Conservation (phyloP, 352 stramenopile species). For the Globisporangium cylindrosporum region DNA sequence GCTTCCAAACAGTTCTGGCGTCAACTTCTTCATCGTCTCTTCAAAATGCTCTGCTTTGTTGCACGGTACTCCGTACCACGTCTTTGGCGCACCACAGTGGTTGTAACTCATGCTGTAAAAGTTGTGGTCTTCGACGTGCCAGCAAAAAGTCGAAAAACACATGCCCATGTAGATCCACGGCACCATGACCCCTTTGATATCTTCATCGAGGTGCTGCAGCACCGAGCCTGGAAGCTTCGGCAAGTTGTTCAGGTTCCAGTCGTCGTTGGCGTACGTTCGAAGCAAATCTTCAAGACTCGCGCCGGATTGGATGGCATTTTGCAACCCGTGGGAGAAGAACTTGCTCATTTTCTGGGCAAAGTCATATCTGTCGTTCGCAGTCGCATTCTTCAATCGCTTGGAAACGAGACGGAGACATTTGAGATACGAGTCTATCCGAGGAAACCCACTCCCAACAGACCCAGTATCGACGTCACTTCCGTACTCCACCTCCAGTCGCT, state of each 20-base stretch:
- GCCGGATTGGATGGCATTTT: conserved; percentile 20
- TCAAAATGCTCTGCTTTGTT: conserved; percentile 90
- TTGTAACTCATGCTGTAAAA: conserved; percentile 99
- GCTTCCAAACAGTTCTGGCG: conserved; percentile 93
- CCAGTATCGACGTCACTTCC: conserved; percentile 91
- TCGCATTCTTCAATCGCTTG: conserved; percentile 55
- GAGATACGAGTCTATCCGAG: conserved; percentile 48
- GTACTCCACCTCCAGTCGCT: conserved; percentile 89
- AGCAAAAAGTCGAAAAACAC: conserved; percentile 99
- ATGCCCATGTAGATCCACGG: conserved; percentile 99
- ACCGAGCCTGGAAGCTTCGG: conserved; percentile 92
- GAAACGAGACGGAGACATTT: conserved; percentile 51
- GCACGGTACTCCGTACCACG: conserved; percentile 97
- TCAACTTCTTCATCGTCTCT: conserved; percentile 87
- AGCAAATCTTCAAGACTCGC: conserved; percentile 50
- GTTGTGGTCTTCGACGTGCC: conserved; percentile 99
- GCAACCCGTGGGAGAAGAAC: conserved; percentile 59
- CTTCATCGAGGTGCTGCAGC: conserved; percentile 94
- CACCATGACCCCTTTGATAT: conserved; percentile 98
- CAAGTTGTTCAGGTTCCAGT: conserved; percentile 99
- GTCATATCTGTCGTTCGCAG: conserved; percentile 26
- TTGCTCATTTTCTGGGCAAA: conserved; percentile 34
- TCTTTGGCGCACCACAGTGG: conserved; percentile 96
- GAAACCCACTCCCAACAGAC: conserved; percentile 85
- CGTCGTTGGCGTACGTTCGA: conserved; percentile 72